Evolutionary conservation across 2,329 filamentous ascomycete genomes (phyloP).

Genomic region (Biscogniauxia sp.): DNA sequence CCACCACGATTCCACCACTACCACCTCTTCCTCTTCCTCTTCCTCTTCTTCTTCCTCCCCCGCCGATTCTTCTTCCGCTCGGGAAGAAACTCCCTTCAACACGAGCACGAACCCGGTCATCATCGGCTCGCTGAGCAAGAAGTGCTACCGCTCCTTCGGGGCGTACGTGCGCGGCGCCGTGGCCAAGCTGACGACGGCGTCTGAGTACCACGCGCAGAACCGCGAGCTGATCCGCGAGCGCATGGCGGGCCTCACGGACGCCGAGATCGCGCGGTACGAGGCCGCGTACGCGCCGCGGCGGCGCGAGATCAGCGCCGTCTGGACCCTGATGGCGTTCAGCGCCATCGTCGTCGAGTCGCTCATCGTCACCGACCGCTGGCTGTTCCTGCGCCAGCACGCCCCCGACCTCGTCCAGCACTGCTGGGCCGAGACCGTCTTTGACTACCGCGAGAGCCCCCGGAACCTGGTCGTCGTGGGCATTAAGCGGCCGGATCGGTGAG

Average conservation of each 20-base stretch:
- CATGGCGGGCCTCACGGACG: conserved; percentile 68
- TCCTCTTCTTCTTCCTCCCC: no score
- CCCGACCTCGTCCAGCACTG: conserved; percentile 63
- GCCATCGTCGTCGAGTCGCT: conserved; percentile 84
- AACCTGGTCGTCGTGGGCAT: conserved; percentile 93
- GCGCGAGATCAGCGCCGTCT: conserved; percentile 82
- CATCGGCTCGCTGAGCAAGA: conserved; percentile 79
- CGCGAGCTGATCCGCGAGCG: conserved; percentile 61
- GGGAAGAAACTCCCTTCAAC: conserved; percentile 44
- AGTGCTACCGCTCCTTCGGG: conserved; percentile 71
- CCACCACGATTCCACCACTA: conserved; percentile 31
- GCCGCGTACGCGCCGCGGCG: conserved; percentile 60
- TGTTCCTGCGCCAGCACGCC: conserved; percentile 76
- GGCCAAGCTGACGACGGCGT: conserved; percentile 63
- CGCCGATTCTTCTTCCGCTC: conserved; percentile 9
- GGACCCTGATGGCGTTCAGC: conserved; percentile 96
- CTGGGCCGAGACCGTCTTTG: conserved; percentile 94
- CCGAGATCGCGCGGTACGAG: conserved; percentile 72
- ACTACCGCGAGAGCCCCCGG: conserved; percentile 79
- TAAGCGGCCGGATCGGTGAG: conserved; percentile 51
- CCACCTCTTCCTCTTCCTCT: no score
- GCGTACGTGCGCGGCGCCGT: conserved; percentile 80
- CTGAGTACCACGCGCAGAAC: conserved; percentile 50
- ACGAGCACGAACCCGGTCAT: conserved; percentile 75
- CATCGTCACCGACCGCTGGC: conserved; percentile 87